Percentiles rank a stretch among this genome's conserved stretches.
These are phyloP conservation scores for Macadamia integrifolia DNA, from an alignment of 164 flowering plant genomes.

Conservation along the genomic window DNA sequence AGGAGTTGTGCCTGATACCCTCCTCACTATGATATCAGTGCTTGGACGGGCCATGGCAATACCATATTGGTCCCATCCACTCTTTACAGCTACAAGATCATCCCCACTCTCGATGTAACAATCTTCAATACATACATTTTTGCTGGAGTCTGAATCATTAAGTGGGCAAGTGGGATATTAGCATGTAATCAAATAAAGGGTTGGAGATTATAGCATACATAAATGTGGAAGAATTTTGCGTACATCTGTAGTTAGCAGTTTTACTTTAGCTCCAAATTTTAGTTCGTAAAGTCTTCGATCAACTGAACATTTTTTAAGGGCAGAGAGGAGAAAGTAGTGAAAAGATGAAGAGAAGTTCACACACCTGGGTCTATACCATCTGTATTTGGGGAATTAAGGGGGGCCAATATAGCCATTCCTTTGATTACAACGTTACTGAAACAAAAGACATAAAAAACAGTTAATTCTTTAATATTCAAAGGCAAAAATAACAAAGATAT, in stretches of 20 bases:
- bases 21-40: constrained; percentile 72
- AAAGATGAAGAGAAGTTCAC: not conserved
- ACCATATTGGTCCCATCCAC: constrained; percentile 99
- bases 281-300: not conserved
- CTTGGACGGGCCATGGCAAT: constrained; percentile 81
- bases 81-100: constrained; percentile 94
- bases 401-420: constrained; percentile 88
- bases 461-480: not conserved
- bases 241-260: no score
- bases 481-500: constrained; percentile 9
- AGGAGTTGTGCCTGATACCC: constrained; percentile 92
- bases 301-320: no score
- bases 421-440: constrained; percentile 83
- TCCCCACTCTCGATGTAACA: constrained; percentile 99
- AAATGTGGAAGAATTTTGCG: no score
- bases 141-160: constrained; percentile 64
- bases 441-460: not conserved
- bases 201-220: not conserved
- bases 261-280: no score
- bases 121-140: constrained; percentile 81
- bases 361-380: constrained; percentile 97
- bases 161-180: not conserved
- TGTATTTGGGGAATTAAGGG: constrained; percentile 88
- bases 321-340: no score
- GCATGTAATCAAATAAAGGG: not conserved